These are phyloP conservation scores for Solanum medicagineum DNA, from an alignment of 257 asterid species.

Conservation along the genomic window DNA sequence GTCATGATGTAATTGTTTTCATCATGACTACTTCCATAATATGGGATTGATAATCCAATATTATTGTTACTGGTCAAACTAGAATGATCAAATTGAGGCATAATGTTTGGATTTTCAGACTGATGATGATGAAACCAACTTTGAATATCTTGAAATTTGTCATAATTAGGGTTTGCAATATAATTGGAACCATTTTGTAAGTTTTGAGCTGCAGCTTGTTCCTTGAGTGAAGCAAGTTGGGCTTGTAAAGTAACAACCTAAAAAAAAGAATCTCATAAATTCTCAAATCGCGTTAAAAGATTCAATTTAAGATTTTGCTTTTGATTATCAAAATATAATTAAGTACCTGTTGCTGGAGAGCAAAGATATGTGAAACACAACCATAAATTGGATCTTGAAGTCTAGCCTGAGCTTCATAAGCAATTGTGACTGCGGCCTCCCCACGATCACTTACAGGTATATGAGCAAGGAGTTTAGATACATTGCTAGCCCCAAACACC, in stretches of 20 bases:
- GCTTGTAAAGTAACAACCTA: conserved; percentile 32
- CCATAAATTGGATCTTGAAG: conserved; percentile 43
- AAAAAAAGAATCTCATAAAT: neutral
- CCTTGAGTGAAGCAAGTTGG: conserved; percentile 27
- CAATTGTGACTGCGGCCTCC: conserved; percentile 31
- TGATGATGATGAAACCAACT: conserved; percentile 31
- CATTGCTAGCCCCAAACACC: conserved; percentile 49
- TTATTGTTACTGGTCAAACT: neutral
- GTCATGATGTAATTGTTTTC: neutral
- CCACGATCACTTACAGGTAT: conserved; percentile 26
- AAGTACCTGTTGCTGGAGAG: conserved; percentile 36
- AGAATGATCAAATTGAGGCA: conserved; percentile 24
- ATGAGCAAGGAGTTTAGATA: conserved; percentile 34
- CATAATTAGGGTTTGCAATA: conserved; percentile 37
- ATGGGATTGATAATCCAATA: neutral
- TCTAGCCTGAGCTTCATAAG: conserved; percentile 45
- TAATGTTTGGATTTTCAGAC: conserved; percentile 16
- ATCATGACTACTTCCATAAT: neutral
- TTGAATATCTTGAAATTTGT: conserved; percentile 38
- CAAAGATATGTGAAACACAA: conserved; percentile 34
- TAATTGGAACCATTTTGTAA: conserved; percentile 4
- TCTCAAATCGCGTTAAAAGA: no score
- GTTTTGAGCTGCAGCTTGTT: conserved; percentile 24
- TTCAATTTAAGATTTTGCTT: neutral
- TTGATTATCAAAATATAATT: neutral